These are phyloP conservation scores for Ascomycota sp. DNA, from an alignment of 2,329 filamentous ascomycete genomes.

Conservation along the genomic window DNA sequence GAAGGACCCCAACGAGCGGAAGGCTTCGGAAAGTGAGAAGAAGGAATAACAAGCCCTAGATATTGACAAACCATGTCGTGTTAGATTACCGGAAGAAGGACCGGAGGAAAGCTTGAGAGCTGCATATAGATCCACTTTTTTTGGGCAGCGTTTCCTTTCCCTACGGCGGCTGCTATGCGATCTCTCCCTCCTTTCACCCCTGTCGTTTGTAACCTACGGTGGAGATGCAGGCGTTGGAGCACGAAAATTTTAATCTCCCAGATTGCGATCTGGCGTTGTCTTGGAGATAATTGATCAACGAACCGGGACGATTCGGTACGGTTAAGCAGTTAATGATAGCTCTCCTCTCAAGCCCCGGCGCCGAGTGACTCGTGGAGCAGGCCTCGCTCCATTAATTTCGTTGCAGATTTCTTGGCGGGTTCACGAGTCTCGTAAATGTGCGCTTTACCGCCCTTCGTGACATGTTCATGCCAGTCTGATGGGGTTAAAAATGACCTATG, in stretches of 20 bases:
- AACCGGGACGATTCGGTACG: constrained; percentile 10
- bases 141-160: constrained; percentile 22
- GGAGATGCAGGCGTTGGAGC: constrained; percentile 26
- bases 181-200: constrained; percentile 16
- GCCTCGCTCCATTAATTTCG: not conserved
- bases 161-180: constrained; percentile 10
- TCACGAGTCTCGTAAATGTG: too few species aligned
- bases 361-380: not conserved
- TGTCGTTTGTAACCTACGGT: constrained; percentile 24
- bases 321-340: constrained; percentile 27
- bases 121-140: constrained; percentile 9
- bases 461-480: too few species aligned
- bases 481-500: too few species aligned
- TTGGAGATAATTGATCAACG: constrained; percentile 5
- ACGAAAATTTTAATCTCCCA: constrained; percentile 19
- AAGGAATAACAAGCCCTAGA: constrained; percentile 39
- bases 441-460: too few species aligned
- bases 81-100: constrained; percentile 12
- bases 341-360: constrained; percentile 26
- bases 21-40: constrained; percentile 46
- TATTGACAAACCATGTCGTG: constrained; percentile 4
- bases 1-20: constrained; percentile 22
- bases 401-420: not conserved
- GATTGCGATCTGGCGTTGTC: constrained; percentile 1
- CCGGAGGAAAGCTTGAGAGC: constrained; percentile 8